Conservation (phyloP, 2,329 filamentous ascomycete genomes). For the Amauroascus niger region DNA sequence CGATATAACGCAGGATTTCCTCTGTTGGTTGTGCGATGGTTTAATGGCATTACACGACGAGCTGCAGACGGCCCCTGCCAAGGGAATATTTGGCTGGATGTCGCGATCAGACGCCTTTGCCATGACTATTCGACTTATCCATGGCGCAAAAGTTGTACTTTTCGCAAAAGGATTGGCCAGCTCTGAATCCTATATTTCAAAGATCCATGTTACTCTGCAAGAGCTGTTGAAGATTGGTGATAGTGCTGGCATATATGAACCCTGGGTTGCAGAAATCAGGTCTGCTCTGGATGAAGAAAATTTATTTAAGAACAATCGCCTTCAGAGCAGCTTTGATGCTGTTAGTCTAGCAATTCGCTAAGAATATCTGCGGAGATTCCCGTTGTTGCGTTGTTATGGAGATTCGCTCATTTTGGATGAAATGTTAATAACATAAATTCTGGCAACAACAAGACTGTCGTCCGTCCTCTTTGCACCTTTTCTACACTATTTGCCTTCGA, state of each 20-base stretch:
- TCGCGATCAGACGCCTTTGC: constrained; percentile 58
- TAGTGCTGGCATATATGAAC: constrained; percentile 1
- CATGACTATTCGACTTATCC: constrained; percentile 33
- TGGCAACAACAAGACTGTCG: too few relatives aligned
- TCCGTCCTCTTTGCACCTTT: neutral
- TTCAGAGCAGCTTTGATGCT: neutral
- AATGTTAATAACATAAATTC: too few relatives aligned
- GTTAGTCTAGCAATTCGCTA: neutral
- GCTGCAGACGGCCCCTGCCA: constrained; percentile 33
- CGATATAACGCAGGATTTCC: constrained; percentile 19
- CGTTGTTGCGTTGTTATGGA: neutral
- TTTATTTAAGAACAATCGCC: neutral
- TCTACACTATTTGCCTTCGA: too few relatives aligned
- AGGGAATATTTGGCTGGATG: constrained; percentile 64
- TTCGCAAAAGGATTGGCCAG: constrained; percentile 17
- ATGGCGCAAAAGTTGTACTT: constrained; percentile 29
- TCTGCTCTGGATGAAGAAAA: constrained; percentile 17
- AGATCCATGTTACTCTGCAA: constrained; percentile 22
- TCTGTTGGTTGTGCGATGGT: constrained; percentile 28
- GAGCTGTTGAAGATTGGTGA: constrained; percentile 17
- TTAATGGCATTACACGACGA: constrained; percentile 23
- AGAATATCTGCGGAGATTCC: neutral
- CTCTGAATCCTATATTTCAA: constrained; percentile 16
- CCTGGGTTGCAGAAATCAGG: constrained; percentile 19
- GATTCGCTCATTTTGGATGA: neutral